Evolutionary conservation across 2,329 filamentous ascomycete genomes (phyloP).

Genomic region (Trichoderma semiorbis): DNA sequence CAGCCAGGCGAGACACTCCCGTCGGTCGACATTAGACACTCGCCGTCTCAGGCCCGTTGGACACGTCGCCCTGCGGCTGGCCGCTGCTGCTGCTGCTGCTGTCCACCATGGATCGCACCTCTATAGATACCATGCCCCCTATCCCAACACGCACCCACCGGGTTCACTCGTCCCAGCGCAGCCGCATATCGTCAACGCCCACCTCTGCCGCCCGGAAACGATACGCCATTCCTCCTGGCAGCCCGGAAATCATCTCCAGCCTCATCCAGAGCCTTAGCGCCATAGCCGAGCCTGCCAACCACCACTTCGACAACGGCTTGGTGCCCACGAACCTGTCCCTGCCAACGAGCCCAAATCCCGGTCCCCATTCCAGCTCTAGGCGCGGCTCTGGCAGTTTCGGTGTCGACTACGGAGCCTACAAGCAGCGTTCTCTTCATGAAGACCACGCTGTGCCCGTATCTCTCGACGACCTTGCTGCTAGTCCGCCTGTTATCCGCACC

Average conservation of each 20-base stretch:
- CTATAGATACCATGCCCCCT: slow-evolving; percentile 29
- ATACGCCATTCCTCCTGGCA: slow-evolving; percentile 42
- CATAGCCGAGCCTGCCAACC: slow-evolving; percentile 63
- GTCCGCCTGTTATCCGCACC: slow-evolving; percentile 73
- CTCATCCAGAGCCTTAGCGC: slow-evolving; percentile 68
- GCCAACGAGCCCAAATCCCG: slow-evolving; percentile 38
- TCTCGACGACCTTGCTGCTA: slow-evolving; percentile 58
- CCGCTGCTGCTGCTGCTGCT: slow-evolving; percentile 18
- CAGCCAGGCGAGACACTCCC: slow-evolving; percentile 1
- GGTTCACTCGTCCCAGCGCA: slow-evolving; percentile 20
- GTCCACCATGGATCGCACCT: slow-evolving; percentile 29
- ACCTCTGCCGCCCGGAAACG: slow-evolving; percentile 12
- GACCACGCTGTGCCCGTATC: slow-evolving; percentile 44
- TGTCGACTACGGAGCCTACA: slow-evolving; percentile 68
- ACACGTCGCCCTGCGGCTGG: slow-evolving; percentile 12
- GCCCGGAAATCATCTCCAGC: slow-evolving; percentile 67
- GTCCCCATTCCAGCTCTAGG: slow-evolving; percentile 27
- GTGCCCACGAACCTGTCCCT: slow-evolving; percentile 41
- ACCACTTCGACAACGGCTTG: slow-evolving; percentile 63
- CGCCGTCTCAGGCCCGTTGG: slow-evolving; percentile 4
- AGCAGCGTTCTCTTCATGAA: slow-evolving; percentile 49
- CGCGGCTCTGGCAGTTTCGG: slow-evolving; percentile 56
- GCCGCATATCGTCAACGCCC: slow-evolving; percentile 7
- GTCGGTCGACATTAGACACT: slow-evolving; percentile 6
- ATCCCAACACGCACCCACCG: slow-evolving; percentile 29